These are phyloP conservation scores for Candida ulmi DNA, from an alignment of 805 yeast genomes.

Conservation along the genomic window DNA sequence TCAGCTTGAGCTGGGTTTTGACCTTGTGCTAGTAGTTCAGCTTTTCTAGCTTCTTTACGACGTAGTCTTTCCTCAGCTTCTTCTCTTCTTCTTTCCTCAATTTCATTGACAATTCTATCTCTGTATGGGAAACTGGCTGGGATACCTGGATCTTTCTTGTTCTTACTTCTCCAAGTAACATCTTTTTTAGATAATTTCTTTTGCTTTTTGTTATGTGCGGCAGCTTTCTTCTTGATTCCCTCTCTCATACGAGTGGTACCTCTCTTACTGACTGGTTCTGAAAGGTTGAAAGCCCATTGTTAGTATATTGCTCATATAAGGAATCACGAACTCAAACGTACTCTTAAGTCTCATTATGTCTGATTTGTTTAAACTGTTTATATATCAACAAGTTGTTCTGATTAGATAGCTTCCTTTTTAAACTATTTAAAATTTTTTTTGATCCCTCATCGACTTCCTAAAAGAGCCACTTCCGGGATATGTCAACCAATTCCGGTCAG, in stretches of 20 bases:
- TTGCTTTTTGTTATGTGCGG: constrained; percentile 86
- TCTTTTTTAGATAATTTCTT: constrained; percentile 81
- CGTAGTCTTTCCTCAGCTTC: constrained; percentile 50
- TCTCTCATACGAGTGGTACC: constrained; percentile 89
- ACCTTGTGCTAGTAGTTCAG: constrained; percentile 33
- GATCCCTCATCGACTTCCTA: constrained; percentile 6
- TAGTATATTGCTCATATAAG: too few species aligned
- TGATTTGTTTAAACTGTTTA: not conserved
- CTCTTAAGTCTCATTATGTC: constrained; percentile 23
- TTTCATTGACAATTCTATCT: constrained; percentile 67
- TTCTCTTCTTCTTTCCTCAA: constrained; percentile 55
- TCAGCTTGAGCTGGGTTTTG: constrained; percentile 32
- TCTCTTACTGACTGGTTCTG: constrained; percentile 66
- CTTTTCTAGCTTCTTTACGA: constrained; percentile 43
- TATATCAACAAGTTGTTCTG: too few species aligned
- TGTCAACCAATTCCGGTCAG: too few species aligned
- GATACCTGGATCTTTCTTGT: constrained; percentile 87
- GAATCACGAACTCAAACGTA: too few species aligned
- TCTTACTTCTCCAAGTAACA: constrained; percentile 86
- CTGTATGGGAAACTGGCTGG: constrained; percentile 95
- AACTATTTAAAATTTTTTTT: not conserved
- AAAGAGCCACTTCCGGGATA: constrained; percentile 2
- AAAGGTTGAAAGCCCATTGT: too few species aligned
- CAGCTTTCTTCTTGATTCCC: constrained; percentile 93
- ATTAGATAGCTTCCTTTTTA: too few species aligned